These are phyloP conservation scores for Calonectria pseudoturangicola DNA, from an alignment of 2,329 filamentous ascomycete genomes.

Conservation along the genomic window DNA sequence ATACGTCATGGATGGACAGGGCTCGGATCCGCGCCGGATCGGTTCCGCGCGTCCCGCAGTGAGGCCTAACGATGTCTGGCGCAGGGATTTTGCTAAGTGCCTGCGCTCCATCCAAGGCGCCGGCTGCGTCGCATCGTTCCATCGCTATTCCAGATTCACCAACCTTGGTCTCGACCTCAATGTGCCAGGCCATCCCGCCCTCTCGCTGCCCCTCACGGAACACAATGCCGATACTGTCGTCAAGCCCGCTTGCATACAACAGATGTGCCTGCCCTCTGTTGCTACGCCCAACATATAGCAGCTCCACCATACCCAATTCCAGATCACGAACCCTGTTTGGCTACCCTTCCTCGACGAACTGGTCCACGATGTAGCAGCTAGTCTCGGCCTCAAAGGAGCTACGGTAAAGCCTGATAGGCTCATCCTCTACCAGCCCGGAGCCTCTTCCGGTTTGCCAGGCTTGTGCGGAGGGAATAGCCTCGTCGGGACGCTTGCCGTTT, in stretches of 20 bases:
- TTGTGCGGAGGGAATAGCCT: conserved; percentile 21
- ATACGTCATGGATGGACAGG: background rate
- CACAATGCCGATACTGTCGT: conserved; percentile 30
- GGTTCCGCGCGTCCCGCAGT: background rate
- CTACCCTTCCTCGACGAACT: conserved; percentile 14
- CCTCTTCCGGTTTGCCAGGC: conserved; percentile 34
- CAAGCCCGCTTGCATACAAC: conserved; percentile 27
- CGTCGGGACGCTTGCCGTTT: conserved; percentile 38
- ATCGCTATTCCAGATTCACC: conserved; percentile 22
- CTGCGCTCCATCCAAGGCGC: conserved; percentile 34
- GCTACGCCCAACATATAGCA: conserved; percentile 38
- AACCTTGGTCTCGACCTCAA: conserved; percentile 42
- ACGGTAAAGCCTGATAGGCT: conserved; percentile 34
- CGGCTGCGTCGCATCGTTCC: conserved; percentile 33
- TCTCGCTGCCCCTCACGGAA: conserved; percentile 35
- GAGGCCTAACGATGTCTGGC: background rate
- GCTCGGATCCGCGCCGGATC: background rate
- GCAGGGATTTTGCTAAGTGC: background rate
- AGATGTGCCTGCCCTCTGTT: conserved; percentile 1
- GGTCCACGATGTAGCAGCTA: background rate
- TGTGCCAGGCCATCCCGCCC: conserved; percentile 20
- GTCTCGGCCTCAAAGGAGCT: conserved; percentile 24
- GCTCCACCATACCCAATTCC: conserved; percentile 38
- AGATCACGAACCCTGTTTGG: conserved; percentile 34
- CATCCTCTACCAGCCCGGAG: conserved; percentile 39